Percentiles rank a stretch among this genome's conserved stretches.
These are phyloP conservation scores for Xerocomus spinulosus DNA, from an alignment of 768 basidiomycete species.

Conservation along the genomic window DNA sequence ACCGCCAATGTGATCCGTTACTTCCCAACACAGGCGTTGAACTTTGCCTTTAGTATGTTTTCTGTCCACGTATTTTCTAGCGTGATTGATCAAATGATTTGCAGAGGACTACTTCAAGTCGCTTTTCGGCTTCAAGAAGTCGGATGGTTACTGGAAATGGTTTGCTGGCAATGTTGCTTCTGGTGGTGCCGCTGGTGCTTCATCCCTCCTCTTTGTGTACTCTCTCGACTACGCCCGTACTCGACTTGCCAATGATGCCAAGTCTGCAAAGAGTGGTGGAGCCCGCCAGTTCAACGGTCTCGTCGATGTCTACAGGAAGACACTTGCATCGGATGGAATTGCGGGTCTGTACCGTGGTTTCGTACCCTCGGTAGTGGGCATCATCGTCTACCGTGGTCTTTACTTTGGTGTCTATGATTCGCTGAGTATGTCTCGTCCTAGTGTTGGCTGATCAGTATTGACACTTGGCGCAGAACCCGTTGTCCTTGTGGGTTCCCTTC, in stretches of 20 bases:
- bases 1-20: constrained; percentile 99
- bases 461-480: constrained; percentile 70
- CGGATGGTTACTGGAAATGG: constrained; percentile 97
- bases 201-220: constrained; percentile 98
- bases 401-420: constrained; percentile 98
- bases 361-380: constrained; percentile 97
- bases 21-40: constrained; percentile 99
- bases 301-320: constrained; percentile 96
- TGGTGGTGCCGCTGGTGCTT: constrained; percentile 99
- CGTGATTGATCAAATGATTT: constrained; percentile 4
- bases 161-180: constrained; percentile 97
- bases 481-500: constrained; percentile 89
- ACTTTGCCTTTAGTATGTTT: constrained; percentile 94
- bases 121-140: constrained; percentile 97
- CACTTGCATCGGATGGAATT: constrained; percentile 94
- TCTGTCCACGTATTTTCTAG: background rate
- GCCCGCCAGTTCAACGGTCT: constrained; percentile 98
- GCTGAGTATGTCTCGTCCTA: constrained; percentile 58
- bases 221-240: constrained; percentile 99
- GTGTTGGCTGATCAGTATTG: constrained; percentile 25
- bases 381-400: constrained; percentile 99
- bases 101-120: constrained; percentile 98
- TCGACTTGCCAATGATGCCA: constrained; percentile 96
- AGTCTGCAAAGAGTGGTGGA: constrained; percentile 89
- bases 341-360: constrained; percentile 99